These are phyloP conservation scores for Plasmopara viticola DNA, from an alignment of 352 stramenopile species.

Conservation along the genomic window DNA sequence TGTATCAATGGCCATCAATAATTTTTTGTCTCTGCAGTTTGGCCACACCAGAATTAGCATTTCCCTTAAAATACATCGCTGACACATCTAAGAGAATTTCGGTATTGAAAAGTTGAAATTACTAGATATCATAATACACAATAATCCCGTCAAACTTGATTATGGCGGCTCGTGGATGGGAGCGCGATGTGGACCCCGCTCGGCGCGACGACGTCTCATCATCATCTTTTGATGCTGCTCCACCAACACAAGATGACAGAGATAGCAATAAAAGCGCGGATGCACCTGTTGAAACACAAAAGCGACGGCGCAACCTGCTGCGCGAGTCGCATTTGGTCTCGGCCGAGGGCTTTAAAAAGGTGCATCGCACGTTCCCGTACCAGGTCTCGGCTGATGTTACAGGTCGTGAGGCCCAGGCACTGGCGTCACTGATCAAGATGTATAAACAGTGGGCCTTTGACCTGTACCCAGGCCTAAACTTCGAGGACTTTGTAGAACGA, in stretches of 20 bases:
- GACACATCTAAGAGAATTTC: too few relatives aligned
- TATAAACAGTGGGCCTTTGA: conserved; percentile 86
- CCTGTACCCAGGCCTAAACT: conserved; percentile 72
- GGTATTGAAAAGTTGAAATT: too few relatives aligned
- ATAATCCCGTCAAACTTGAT: conserved; percentile 1
- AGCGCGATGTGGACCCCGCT: conserved; percentile 43
- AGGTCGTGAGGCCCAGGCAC: conserved; percentile 57
- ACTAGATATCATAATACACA: not conserved
- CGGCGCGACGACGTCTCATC: conserved; percentile 11
- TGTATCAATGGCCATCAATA: too few relatives aligned
- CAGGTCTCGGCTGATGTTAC: conserved; percentile 47
- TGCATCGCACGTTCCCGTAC: conserved; percentile 67
- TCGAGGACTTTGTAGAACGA: conserved; percentile 75
- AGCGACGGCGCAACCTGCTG: conserved; percentile 50
- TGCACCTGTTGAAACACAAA: conserved; percentile 8
- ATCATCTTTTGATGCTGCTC: not conserved
- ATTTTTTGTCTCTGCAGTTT: too few relatives aligned
- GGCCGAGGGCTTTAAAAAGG: conserved; percentile 55
- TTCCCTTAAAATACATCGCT: too few relatives aligned
- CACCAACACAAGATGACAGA: conserved; percentile 7
- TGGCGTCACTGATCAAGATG: conserved; percentile 62
- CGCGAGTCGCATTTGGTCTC: conserved; percentile 64
- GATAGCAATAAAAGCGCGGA: conserved; percentile 1
- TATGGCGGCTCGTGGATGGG: conserved; percentile 46
- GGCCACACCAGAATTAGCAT: too few relatives aligned